Evolutionary conservation across 2,329 filamentous ascomycete genomes (phyloP), one percentile per base, ranked within the genome.

Genomic region (Botrytis pseudocinerea): DNA sequence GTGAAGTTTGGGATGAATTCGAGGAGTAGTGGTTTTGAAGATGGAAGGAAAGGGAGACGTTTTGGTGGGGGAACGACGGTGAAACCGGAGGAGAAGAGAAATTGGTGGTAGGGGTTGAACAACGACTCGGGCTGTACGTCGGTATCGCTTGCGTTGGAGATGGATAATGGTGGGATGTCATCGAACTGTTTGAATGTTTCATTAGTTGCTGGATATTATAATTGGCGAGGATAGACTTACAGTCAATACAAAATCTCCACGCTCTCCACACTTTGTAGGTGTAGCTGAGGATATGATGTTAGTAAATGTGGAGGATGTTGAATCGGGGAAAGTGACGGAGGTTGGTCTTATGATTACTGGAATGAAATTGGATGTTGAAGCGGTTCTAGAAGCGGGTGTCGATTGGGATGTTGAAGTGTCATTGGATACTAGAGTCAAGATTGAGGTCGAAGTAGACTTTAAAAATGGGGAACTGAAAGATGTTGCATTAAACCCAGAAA

Each of bases 1-100:
- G 74, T 75, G n/a, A 77, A 77, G 10, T 80, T 77, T 25, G 79
- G 76, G 61, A 79, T 78, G 76, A 82, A 82, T 73, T 82, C 77
- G 12, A 79, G 57, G 35, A 82, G 73, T 6, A 79, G 76, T 32
- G 78, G 76, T n/a, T 76, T 75, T 0, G 81, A 82, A 4, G 77
- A 76, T 35, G 81, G 78, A 16, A 77, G 70, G 64, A 80, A 82
- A 32, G 78, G 79, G n/a, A 76, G 76, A 4, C 28, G 48, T 4
- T 75, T 78, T 70, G 78, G 77, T 46, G 82, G 77, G 18, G 80
- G 78, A 14, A 79, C 77, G 9, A 82, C 80, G 7, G 73, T 73
- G 73, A 83, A 83, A 9, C 82, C 82, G 38, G 78, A 72, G 9
- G 82, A 82, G 73, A 82, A 84, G 57, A 78, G 78, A 65, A 84